A percentile compares a stretch with the other conserved stretches of the same genome.
phyloP scores from a whole-genome alignment of 2,329 filamentous ascomycete species.

The Botrytis galanthina region DNA sequence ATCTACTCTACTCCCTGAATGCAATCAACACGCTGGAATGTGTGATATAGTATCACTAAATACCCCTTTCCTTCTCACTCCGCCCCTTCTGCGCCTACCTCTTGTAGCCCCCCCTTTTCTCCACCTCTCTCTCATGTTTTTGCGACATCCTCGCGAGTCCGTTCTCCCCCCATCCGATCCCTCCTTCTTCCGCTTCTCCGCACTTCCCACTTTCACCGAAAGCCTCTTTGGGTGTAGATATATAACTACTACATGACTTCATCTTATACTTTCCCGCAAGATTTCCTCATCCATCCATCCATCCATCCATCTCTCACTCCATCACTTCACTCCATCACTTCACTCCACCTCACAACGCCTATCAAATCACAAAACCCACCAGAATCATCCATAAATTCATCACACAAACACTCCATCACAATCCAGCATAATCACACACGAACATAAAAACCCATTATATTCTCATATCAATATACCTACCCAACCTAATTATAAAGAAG shows the following conservation, averaged over 20 bases:
- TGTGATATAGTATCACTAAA: neutral
- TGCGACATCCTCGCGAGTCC: rapidly evolving
- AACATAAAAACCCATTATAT: neutral
- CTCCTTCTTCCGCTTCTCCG: neutral
- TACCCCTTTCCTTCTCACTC: neutral
- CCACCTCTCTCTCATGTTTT: neutral
- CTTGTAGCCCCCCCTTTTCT: too few relatives aligned
- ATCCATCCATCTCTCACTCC: neutral
- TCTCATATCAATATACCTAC: neutral
- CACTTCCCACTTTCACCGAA: neutral
- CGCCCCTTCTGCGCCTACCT: neutral
- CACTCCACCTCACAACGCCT: neutral
- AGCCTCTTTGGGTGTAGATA: neutral
- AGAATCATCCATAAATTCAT: neutral
- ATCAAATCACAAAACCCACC: neutral
- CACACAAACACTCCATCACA: neutral
- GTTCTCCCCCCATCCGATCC: too few relatives aligned
- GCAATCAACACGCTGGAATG: neutral
- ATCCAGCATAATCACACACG: neutral
- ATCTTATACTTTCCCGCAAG: neutral
- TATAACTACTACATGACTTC: neutral
- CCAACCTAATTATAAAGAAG: neutral
- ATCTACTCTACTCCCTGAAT: neutral
- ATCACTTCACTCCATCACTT: neutral
- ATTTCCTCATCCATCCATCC: neutral